Conservation (phyloP, 768 basidiomycete genomes). For the Cubamyces sp. region DNA sequence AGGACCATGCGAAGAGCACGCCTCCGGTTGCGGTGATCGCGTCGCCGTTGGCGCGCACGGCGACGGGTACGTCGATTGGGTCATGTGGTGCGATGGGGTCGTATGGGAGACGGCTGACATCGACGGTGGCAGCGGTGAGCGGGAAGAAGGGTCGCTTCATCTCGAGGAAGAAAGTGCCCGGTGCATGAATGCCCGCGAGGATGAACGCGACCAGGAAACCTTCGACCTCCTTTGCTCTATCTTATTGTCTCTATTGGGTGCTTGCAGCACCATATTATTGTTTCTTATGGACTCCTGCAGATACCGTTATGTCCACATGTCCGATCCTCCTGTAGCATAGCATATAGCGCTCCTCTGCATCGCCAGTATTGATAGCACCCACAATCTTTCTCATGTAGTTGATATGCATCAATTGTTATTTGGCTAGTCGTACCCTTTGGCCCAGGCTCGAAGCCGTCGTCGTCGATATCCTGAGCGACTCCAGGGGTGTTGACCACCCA, state of each 20-base stretch:
- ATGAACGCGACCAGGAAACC: background rate
- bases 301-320: too few species aligned
- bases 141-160: constrained; percentile 4
- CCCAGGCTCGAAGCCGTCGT: too few species aligned
- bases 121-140: background rate
- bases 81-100: background rate
- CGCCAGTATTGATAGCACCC: too few species aligned
- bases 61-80: constrained; percentile 1
- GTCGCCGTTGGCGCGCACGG: background rate
- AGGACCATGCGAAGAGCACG: constrained; percentile 25
- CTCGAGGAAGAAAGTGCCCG: background rate
- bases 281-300: too few species aligned
- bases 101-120: background rate
- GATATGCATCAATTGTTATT: too few species aligned
- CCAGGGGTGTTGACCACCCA: too few species aligned
- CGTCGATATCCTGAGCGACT: too few species aligned
- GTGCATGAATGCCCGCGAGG: background rate
- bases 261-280: too few species aligned
- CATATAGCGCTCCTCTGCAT: too few species aligned
- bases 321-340: too few species aligned
- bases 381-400: too few species aligned
- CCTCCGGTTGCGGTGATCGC: background rate
- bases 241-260: background rate
- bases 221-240: background rate
- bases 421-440: too few species aligned